Evolutionary conservation across 805 yeast species (phyloP).

Genomic region (Komagataella pastoris): DNA sequence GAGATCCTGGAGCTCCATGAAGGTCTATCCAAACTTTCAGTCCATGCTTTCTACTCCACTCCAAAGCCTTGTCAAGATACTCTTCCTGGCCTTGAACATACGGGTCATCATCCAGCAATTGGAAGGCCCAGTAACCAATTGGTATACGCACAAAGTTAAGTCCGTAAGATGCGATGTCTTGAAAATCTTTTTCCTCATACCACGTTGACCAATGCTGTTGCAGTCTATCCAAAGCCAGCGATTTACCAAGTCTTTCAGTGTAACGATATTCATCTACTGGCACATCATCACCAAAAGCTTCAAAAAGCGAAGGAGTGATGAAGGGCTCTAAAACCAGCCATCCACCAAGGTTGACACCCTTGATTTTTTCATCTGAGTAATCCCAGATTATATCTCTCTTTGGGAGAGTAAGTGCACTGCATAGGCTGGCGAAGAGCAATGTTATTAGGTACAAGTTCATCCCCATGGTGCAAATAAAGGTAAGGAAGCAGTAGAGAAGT

Average conservation of each 20-base stretch:
- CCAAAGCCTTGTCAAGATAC: constrained; percentile 50
- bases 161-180: constrained; percentile 34
- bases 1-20: constrained; percentile 78
- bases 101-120: constrained; percentile 36
- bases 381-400: constrained; percentile 2
- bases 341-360: constrained; percentile 52
- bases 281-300: constrained; percentile 22
- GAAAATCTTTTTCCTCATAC: constrained; percentile 46
- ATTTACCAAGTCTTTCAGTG: constrained; percentile 33
- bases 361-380: constrained; percentile 13
- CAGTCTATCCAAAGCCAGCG: constrained; percentile 27
- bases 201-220: constrained; percentile 43
- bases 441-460: not conserved
- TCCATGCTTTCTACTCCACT: constrained; percentile 50
- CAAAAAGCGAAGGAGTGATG: constrained; percentile 52
- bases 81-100: constrained; percentile 53
- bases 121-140: constrained; percentile 74
- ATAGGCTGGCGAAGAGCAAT: not conserved
- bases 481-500: not conserved
- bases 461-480: not conserved
- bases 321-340: constrained; percentile 66
- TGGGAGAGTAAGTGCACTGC: not conserved
- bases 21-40: constrained; percentile 64
- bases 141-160: constrained; percentile 67
- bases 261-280: constrained; percentile 53